Conservation (phyloP, 257 asterid genomes). For the Solanum virginianum region DNA sequence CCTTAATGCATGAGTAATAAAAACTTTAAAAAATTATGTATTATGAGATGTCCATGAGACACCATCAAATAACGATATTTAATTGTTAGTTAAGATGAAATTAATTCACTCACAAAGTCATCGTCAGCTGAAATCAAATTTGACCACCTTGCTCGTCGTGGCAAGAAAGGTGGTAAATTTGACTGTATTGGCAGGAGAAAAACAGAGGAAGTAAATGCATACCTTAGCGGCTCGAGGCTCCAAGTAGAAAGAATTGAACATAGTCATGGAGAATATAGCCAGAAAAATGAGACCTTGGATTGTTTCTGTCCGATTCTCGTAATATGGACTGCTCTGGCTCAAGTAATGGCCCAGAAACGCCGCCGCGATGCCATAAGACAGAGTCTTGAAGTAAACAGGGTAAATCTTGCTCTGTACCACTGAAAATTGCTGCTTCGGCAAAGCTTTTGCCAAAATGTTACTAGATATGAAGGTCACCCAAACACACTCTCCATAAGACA, state of each 20-base stretch:
- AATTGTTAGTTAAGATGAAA: too few relatives aligned
- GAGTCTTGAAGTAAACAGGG: conserved; percentile 56
- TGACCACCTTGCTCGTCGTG: too few relatives aligned
- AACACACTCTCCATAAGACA: conserved; percentile 47
- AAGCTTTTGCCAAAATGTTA: conserved; percentile 38
- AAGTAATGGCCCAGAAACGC: conserved; percentile 48
- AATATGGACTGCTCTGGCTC: conserved; percentile 1
- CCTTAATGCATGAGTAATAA: too few relatives aligned
- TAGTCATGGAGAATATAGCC: conserved; percentile 14
- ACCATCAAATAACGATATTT: too few relatives aligned
- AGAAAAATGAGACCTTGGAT: conserved; percentile 33
- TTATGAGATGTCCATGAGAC: too few relatives aligned
- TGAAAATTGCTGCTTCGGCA: conserved; percentile 68
- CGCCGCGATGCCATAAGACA: conserved; percentile 41
- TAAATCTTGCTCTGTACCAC: conserved; percentile 61
- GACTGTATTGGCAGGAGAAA: too few relatives aligned
- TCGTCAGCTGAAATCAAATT: too few relatives aligned
- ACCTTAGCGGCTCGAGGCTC: conserved; percentile 79
- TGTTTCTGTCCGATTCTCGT: neutral
- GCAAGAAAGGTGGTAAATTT: too few relatives aligned
- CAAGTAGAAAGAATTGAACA: conserved; percentile 33
- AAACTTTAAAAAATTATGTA: too few relatives aligned
- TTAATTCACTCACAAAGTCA: too few relatives aligned
- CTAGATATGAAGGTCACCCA: conserved; percentile 77
- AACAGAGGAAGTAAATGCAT: neutral